A percentile compares a stretch with the other conserved stretches of the same genome.
These are phyloP conservation scores for Nicotiana noctiflora DNA, from an alignment of 257 asterid genomes.

Conservation along the genomic window DNA sequence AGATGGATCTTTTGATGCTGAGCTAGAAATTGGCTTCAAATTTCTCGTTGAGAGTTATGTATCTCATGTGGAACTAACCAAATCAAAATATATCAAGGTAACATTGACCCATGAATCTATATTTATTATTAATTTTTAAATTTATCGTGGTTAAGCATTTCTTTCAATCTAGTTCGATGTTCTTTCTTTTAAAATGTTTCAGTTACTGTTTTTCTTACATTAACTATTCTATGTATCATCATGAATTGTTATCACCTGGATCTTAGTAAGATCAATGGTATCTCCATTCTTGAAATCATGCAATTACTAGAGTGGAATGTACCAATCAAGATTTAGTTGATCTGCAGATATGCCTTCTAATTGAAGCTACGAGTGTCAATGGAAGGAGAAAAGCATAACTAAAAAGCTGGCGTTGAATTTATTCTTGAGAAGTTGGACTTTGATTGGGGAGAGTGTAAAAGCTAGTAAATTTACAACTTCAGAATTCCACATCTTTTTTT, in stretches of 20 bases:
- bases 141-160: background rate
- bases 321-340: background rate
- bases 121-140: background rate
- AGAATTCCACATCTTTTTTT: background rate
- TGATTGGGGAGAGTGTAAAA: background rate
- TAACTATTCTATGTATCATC: background rate
- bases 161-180: background rate
- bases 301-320: background rate
- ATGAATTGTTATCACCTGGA: background rate
- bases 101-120: background rate
- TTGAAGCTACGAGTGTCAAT: background rate
- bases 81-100: conserved; percentile 73
- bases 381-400: background rate
- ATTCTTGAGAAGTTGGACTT: conserved; percentile 8
- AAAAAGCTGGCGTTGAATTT: background rate
- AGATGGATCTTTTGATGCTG: conserved; percentile 91
- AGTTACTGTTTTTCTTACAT: background rate
- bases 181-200: background rate
- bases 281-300: background rate
- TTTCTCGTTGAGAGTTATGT: conserved; percentile 86
- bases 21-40: conserved; percentile 86
- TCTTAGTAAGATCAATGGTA: background rate
- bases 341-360: background rate
- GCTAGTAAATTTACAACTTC: background rate
- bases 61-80: conserved; percentile 68